These are phyloP conservation scores for Phytophthora agathidicida DNA, from an alignment of 352 stramenopile genomes.

Conservation along the genomic window DNA sequence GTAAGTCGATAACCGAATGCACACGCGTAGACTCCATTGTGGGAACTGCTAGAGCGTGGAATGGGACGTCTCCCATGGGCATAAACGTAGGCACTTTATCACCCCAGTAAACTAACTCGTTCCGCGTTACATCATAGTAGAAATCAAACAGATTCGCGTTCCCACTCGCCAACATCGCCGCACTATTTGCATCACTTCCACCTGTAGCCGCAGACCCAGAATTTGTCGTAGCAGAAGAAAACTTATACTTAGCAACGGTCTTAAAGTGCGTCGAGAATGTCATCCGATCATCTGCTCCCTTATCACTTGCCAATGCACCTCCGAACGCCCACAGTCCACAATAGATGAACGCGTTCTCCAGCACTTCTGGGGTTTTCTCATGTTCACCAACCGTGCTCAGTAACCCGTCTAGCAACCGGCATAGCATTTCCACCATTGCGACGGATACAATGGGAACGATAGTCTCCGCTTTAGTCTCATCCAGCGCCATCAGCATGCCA, in stretches of 20 bases:
- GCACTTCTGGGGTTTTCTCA: conserved; percentile 85
- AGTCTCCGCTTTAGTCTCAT: conserved; percentile 61
- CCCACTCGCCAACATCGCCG: conserved; percentile 14
- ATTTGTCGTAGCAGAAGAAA: conserved; percentile 21
- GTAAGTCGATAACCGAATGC: conserved; percentile 63
- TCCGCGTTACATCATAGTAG: conserved; percentile 69
- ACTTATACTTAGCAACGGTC: conserved; percentile 79
- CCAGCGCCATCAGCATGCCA: conserved; percentile 70
- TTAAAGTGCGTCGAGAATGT: conserved; percentile 68
- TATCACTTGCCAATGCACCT: conserved; percentile 91
- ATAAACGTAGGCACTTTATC: conserved; percentile 59
- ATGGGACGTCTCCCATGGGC: conserved; percentile 46
- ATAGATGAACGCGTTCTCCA: conserved; percentile 97
- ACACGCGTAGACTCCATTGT: conserved; percentile 80
- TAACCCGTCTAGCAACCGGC: conserved; percentile 94
- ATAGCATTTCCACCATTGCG: conserved; percentile 90
- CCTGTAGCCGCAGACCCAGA: background rate
- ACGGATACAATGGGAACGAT: conserved; percentile 66
- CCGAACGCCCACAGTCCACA: conserved; percentile 96
- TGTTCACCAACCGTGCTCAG: conserved; percentile 71
- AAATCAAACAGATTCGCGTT: conserved; percentile 78
- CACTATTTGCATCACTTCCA: conserved; percentile 16
- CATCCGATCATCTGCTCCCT: conserved; percentile 60
- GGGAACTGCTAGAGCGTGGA: conserved; percentile 73
- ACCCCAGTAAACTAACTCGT: conserved; percentile 81